Evolutionary conservation across 768 basidiomycete species (phyloP).

Genomic region (Pulveroboletus sp.): DNA sequence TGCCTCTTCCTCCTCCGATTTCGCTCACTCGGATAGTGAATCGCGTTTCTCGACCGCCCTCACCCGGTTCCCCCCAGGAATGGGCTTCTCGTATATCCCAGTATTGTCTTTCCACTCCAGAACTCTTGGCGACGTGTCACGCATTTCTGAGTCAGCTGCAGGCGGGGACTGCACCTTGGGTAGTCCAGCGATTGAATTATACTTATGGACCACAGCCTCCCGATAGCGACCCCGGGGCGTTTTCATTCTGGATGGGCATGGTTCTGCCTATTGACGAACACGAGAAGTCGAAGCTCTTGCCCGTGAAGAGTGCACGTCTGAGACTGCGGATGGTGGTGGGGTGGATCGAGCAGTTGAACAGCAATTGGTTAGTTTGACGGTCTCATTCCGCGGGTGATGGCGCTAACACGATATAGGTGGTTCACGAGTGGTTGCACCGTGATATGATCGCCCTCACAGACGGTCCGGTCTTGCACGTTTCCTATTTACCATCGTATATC

Average conservation of each 20-base stretch:
- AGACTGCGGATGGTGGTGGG: slow-evolving; percentile 83
- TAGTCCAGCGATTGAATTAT: slow-evolving; percentile 79
- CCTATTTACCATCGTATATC: too few species aligned
- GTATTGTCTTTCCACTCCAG: slow-evolving; percentile 18
- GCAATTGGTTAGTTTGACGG: slow-evolving; percentile 44
- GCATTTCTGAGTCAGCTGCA: slow-evolving; percentile 58
- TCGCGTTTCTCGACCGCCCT: slow-evolving; percentile 10
- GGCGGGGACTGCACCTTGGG: slow-evolving; percentile 84
- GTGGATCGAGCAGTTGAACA: slow-evolving; percentile 84
- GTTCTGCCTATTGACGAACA: slow-evolving; percentile 89
- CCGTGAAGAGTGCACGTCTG: slow-evolving; percentile 72
- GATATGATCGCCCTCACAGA: too few species aligned
- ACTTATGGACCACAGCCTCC: slow-evolving; percentile 75
- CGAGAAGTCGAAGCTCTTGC: slow-evolving; percentile 83
- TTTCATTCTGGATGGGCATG: slow-evolving; percentile 88
- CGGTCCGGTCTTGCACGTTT: too few species aligned
- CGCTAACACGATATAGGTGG: slow-evolving; percentile 50
- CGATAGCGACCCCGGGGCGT: slow-evolving; percentile 54
- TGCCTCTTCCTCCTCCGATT: slow-evolving; percentile 9
- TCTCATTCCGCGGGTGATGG: slow-evolving; percentile 14
- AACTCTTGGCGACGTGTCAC: slow-evolving; percentile 51
- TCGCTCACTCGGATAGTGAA: slow-evolving; percentile 13
- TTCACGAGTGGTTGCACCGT: slow-evolving; percentile 68
- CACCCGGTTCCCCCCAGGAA: slow-evolving; percentile 5
- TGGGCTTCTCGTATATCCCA: not conserved